Evolutionary conservation across 1,284 basidiomycete species (phyloP), one percentile per base, ranked within the genome.

Genomic region (Ceratobasidium theobromae): DNA sequence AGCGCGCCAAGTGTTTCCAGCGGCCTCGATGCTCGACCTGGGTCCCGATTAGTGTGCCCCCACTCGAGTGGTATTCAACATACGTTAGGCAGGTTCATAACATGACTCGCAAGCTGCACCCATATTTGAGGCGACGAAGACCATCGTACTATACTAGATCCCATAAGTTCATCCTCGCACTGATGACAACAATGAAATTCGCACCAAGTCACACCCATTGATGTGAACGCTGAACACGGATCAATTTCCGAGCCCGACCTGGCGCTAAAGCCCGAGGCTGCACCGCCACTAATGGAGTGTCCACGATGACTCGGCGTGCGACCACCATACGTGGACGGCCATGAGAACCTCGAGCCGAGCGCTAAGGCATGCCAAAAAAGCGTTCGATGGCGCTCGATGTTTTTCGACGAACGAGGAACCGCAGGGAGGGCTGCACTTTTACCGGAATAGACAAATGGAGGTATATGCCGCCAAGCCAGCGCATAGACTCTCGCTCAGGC

Each of bases 371-470:
- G 23, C 41, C 16, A 45, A 28, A 2, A 45, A 3, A 46, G 3
- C 41, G 16, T 23, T n/a, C 27, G n/a, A 65, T 43, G 23, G 18
- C n/a, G 30, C 30, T 1, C 33, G 52, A 27, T 1, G 8, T n/a
- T 65, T 53, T 32, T 65, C 62, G 12, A 65, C 41, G 12, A 52
- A 40, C 18, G 62, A 52, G 27, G 62, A 65, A 30, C 51, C 51
- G 18, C n/a, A 53, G 18, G 62, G 62, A 16, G 65, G 65, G 16
- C n/a, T 57, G 25, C 88, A 91, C 71, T 95, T 95, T 74, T 95
- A 95, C 74, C 88, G 91, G 72, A 95, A 94, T 73, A 84, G 84
- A 71, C 89, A 91, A 62, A 78, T 95, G 53, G 93, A 94, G 71
- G 77, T 87, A 5, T 93, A 91, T 82, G 91, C 91, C 1, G 81